A percentile compares a stretch with the other conserved stretches of the same genome.
Evolutionary conservation across 345 rosid species (phyloP).

Genomic region (Aethionema arabicum): DNA sequence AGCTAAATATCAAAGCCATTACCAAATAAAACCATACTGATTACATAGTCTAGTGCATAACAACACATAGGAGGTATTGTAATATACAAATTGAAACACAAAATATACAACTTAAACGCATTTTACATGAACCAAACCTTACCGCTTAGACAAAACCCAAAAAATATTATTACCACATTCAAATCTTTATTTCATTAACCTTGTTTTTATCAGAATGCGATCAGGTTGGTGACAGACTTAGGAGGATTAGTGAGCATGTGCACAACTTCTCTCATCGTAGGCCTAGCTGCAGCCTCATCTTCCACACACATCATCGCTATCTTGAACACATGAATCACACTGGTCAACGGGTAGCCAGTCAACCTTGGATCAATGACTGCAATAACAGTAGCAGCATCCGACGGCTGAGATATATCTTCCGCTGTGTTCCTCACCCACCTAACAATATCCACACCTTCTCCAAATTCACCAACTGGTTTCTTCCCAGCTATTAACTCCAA

Average conservation of each 20-base stretch:
- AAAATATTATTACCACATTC: slow-evolving; percentile 9
- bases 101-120: slow-evolving; percentile 13
- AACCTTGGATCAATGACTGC: slow-evolving; percentile 71
- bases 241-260: slow-evolving; percentile 70
- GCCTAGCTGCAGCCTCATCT: slow-evolving; percentile 64
- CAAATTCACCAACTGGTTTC: slow-evolving; percentile 88
- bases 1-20: background rate
- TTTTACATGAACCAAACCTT: background rate
- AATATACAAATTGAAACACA: slow-evolving; percentile 33
- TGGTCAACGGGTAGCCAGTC: slow-evolving; percentile 51
- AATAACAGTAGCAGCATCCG: slow-evolving; percentile 56
- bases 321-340: slow-evolving; percentile 70
- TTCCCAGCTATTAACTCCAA: slow-evolving; percentile 81
- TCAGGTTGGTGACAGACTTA: slow-evolving; percentile 44
- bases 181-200: slow-evolving; percentile 21
- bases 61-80: slow-evolving; percentile 7
- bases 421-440: slow-evolving; percentile 78
- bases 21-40: slow-evolving; percentile 6
- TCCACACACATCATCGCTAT: slow-evolving; percentile 77
- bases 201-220: slow-evolving; percentile 28
- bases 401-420: slow-evolving; percentile 67
- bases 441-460: slow-evolving; percentile 95
- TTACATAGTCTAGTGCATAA: slow-evolving; percentile 14
- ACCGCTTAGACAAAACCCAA: slow-evolving; percentile 16
- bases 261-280: slow-evolving; percentile 93